Evolutionary conservation across 2,329 filamentous ascomycete species (phyloP).

Genomic region (Paecilomyces sp.): DNA sequence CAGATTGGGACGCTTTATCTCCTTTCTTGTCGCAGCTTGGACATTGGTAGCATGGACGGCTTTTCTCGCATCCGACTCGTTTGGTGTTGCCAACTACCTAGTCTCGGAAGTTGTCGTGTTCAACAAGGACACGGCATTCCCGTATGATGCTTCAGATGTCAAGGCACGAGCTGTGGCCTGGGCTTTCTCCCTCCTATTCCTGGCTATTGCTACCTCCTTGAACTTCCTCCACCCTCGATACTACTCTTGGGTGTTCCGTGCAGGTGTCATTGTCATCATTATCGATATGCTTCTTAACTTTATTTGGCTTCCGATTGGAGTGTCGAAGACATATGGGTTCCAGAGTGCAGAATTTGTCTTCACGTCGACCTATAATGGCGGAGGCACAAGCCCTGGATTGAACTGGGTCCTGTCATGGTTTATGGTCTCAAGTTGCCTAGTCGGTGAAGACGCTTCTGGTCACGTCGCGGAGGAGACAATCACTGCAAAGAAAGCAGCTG

Average conservation of each 20-base stretch:
- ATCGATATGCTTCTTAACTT: slow-evolving; percentile 41
- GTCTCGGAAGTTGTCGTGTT: slow-evolving; percentile 35
- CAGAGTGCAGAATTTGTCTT: slow-evolving; percentile 38
- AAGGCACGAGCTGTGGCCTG: slow-evolving; percentile 39
- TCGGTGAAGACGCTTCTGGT: slow-evolving; percentile 21
- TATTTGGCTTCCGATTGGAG: slow-evolving; percentile 41
- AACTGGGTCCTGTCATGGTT: slow-evolving; percentile 24
- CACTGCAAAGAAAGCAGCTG: slow-evolving; percentile 21
- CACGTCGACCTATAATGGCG: slow-evolving; percentile 6
- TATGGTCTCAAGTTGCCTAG: slow-evolving; percentile 17
- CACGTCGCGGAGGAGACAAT: slow-evolving; percentile 23
- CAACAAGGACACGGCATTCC: slow-evolving; percentile 25
- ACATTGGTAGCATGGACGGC: slow-evolving; percentile 49
- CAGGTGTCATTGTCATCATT: slow-evolving; percentile 33
- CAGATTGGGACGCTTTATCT: slow-evolving; percentile 23
- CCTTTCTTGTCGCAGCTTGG: slow-evolving; percentile 50
- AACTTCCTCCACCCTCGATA: slow-evolving; percentile 31
- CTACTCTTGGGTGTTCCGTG: slow-evolving; percentile 37
- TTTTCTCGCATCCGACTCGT: slow-evolving; percentile 18
- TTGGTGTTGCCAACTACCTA: slow-evolving; percentile 19
- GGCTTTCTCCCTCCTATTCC: slow-evolving; percentile 29
- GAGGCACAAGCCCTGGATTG: slow-evolving; percentile 13
- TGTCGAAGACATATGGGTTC: slow-evolving; percentile 39
- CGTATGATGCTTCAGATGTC: slow-evolving; percentile 32
- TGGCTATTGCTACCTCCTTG: slow-evolving; percentile 21